Evolutionary conservation across 305 asterid genomes (phyloP), one percentile per base, ranked within the genome.

Genomic region (Plantago coronopus): DNA sequence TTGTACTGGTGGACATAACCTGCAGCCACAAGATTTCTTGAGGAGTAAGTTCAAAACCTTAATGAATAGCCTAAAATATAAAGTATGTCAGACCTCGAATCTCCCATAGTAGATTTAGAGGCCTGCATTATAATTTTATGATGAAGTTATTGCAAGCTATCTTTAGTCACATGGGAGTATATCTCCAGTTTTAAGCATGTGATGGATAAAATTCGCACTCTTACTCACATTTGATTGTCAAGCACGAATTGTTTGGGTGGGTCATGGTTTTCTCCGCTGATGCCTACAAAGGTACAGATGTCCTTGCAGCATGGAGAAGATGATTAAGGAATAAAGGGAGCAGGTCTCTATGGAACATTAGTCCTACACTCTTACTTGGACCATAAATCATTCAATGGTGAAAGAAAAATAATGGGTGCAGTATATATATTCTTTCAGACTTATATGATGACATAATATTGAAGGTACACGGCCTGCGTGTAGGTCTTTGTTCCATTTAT

Each of bases 1-100:
- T 93, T 93, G 87, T 85, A 89, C 73, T 87, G 88, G 76, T 85
- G 90, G 57, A 93, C 95, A 73, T 87, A 87, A 69, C 96, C 99
- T 93, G 85, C 78, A 78, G 65, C 59, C 59, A 64, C 68, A 67
- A 73, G 67, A 43, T 27, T 62, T 68, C 54, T 65, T 67, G 49
- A 76, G 69, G 63, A 64, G 66, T 57, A 63, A 45, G 9, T 57
- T 59, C 27, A 54, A 58, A 12, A 15, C 21, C 49, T 48, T 48
- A 62, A 42, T 45, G 31, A 59, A 58, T 59, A 37, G 49, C 54
- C 27, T 66, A 65, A 42, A 50, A 58, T 17, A 21, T 20, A 67
- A 67, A 54, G 53, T 51, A 22, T 17, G 10, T 64, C 59, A 53
- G 63, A 72, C 54, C 64, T 66, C 16, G 23, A 45, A 40, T 64